Base-by-base conservation (phyloP, 2,329 filamentous ascomycete genomes). In the Pyrenophora graminea region DNA sequence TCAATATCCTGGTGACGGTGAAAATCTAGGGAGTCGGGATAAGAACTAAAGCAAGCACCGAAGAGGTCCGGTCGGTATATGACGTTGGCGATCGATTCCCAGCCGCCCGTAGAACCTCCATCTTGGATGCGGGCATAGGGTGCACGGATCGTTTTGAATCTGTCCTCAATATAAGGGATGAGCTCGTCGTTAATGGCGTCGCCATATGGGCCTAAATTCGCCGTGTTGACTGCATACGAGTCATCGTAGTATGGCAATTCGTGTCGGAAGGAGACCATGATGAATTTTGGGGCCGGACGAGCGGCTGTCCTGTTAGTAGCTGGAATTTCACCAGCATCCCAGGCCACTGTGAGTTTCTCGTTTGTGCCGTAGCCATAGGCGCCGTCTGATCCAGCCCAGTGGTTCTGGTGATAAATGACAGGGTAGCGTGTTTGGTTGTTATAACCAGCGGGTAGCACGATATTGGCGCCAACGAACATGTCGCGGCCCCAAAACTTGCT, bases 101-200 rank as follows among this genome's bases (percentile, higher is more conserved):
- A 75, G 4, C 73, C 73, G 6, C 73, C 73, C 0, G 73, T 75
- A 0, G 66, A 70, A 2, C 71, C 73, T 17, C 72, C 73, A 23
- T 73, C 66, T 36, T 73, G 71, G 12, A 75, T 62, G 8, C 73
- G 67, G 3, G 70, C 73, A 38, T 73, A 73, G 0, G 73, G 71
- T 13, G 63, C 60, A 6, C 61, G 57, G 31, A 75, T 73, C 0
- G 70, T 74, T 49, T 70, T 64, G 64, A 73, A 75, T 1, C 38
- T 62, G 8, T 53, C 43, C 30, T 75, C 72, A 19, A 75, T 53
- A 25, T 64, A 46, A 0, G 73, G 71, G 6, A 75, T 65, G 2
- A 75, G 61, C 42, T 75, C 73, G n/a, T 75, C 71, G 52, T 75
- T 75, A 57, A 75, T 66, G 1, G 72, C 72, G 19, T 74, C 72